Conservation (phyloP, 306 rosid genomes). For the Castanopsis chinensis region DNA sequence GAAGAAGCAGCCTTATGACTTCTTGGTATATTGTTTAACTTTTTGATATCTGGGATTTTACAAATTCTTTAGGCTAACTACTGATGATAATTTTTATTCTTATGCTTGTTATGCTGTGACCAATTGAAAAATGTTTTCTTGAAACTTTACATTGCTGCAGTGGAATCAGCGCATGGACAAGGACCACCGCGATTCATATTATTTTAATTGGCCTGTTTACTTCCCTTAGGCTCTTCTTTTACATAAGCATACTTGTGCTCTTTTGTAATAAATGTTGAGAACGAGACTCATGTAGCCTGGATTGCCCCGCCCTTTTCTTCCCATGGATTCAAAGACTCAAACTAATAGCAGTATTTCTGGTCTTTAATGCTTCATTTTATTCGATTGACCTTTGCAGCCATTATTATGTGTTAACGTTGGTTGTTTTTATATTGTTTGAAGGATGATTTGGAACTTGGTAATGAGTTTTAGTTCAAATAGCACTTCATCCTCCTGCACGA, state of each 20-base stretch:
- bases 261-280: constrained; percentile 23
- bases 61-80: neutral
- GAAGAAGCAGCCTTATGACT: constrained; percentile 66
- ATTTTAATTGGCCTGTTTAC: constrained; percentile 71
- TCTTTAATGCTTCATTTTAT: neutral
- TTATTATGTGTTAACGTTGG: neutral
- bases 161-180: constrained; percentile 82
- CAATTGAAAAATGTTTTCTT: neutral
- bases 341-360: neutral
- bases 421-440: too few relatives aligned
- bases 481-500: too few relatives aligned
- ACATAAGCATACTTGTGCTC: constrained; percentile 10
- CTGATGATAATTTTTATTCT: neutral
- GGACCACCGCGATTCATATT: constrained; percentile 60
- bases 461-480: too few relatives aligned
- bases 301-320: neutral
- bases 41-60: neutral
- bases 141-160: constrained; percentile 49
- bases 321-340: neutral
- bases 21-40: constrained; percentile 44
- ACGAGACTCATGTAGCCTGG: constrained; percentile 2
- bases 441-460: neutral
- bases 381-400: neutral
- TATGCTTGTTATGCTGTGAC: constrained; percentile 18
- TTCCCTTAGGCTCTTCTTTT: constrained; percentile 53